Evolutionary conservation across 2,329 filamentous ascomycete genomes (phyloP), one percentile per base, ranked within the genome.

Genomic region (Paraconiothyrium brasiliense): DNA sequence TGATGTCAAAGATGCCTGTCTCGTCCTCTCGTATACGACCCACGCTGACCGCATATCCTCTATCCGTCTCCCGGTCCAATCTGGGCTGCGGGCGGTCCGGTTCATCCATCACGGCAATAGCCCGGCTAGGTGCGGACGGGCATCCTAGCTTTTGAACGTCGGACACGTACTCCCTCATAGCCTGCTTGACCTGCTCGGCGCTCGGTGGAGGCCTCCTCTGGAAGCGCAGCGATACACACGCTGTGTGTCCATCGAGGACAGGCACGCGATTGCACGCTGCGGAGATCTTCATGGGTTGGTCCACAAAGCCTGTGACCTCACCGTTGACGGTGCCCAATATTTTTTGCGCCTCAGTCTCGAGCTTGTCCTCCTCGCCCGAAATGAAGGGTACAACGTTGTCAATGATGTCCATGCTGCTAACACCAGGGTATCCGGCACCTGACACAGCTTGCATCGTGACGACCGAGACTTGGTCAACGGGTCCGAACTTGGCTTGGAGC

Each of bases 371-470:
- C 81, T 98, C 95, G 61, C 94, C 94, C 0, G 87, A 86, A 77
- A 98, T 99, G 80, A 88, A 97, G 9, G 95, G 95, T 48, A 99
- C 92, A 1, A 98, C 91, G 76, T 98, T 98, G 82, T 98, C 95
- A 64, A 98, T 83, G 63, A 98, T 91, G 80, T 98, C 95, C 93
- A 98, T 97, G 80, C 74, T 92, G 76, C 91, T 90, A 43, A 98
- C 92, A 67, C 92, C 92, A 4, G 92, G 92, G 82, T 95, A 96
- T 34, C 94, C 95, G 7, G 93, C 94, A 60, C 95, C 94, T 1
- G 92, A 97, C 49, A 98, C 89, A 61, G 95, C 94, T 82, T 98
- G 95, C 86, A 97, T 89, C 47, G 95, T 98, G 71, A 97, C 93
- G 56, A 98, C 92, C 64, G 92, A 90, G 69, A 97, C 91, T 71